Evolutionary conservation across 306 rosid genomes (phyloP), one percentile per base, ranked within the genome.

Genomic region (Prunus armeniaca): DNA sequence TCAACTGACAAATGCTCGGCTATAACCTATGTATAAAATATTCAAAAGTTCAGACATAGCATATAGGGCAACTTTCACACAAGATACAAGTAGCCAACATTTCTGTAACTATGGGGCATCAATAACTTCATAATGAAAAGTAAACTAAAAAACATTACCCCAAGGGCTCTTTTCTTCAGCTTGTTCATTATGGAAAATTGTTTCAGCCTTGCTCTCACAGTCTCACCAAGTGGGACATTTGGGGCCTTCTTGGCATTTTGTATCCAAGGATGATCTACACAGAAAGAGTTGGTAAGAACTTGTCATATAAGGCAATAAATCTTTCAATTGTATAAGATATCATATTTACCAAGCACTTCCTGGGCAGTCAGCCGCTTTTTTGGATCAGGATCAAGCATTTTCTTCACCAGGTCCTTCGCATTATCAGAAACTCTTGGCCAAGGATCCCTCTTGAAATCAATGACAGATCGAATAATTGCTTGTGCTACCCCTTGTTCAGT

Each of bases 161-260:
- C 86, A 1, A 88, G 57, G 65, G 91, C 91, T 81, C 91, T 85
- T 47, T 81, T 88, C 69, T 88, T 88, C 73, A 88, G 86, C 82
- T 85, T 88, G 86, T 88, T 88, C 91, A 88, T 88, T 2, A 88
- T 80, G 5, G 91, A 88, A 74, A 88, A 88, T 67, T 88, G 91
- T 60, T 85, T 85, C 57, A 88, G 82, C 78, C 91, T 85, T 54
- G 91, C 89, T 81, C 83, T 85, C 73, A 88, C 91, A 65, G 86
- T 85, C 78, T 88, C 91, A 5, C 91, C 91, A 65, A 88, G 81
- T 38, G 89, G 79, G 54, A 88, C 89, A 78, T 88, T 85, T 67
- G 91, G 89, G 56, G 91, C 91, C 70, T 85, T 88, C 75, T 88
- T 85, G 72, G 89, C 89, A 72, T 88, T 85, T 71, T 69, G 89